Evolutionary conservation across 371 early-diverging fungal species (phyloP), one percentile per base, ranked within the genome.

Genomic region (Saksenaea oblongispora): DNA sequence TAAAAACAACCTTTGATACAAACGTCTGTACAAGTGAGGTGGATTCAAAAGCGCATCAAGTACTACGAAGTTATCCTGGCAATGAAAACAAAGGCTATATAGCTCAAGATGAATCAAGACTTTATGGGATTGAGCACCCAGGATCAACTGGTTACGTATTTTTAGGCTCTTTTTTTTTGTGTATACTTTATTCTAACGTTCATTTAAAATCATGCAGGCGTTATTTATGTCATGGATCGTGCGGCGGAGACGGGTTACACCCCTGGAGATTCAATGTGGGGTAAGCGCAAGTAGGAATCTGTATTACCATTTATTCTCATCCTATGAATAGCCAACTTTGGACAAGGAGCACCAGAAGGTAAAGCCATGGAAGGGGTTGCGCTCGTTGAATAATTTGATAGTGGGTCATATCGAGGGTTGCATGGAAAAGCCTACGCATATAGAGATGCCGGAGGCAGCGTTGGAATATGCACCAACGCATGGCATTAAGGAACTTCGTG

Each of bases 301-400:
- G 37, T 22, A 15, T 41, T 24, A 9, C 18, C 42, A 4, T 56
- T 17, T 36, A 2, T n/a, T 18, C 31, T 3, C 11, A 51, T 34
- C 54, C 8, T 26, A 18, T 7, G 9, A 54, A 34, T 34, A 63
- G 74, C 80, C 10, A 84, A 84, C 42, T 84, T 84, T 60, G 84
- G 84, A 2, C 82, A 82, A 69, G 84, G 84, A 27, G 82, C 84
- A 0, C 84, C 84, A 11, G 84, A 84, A 71, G 81, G 79, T 68
- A 77, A 73, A n/a, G 22, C n/a, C n/a, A n/a, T 13, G 17, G 11
- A 14, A 36, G 34, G 28, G 18, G 8, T 36, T 26, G 18, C 9
- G 15, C 27, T 18, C 22, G n/a, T 17, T 24, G 9, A 24, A 36
- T 36, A 35, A 18, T 15, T 64, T 27, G 27, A 35, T 17, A 76